A percentile compares a stretch with the other conserved stretches of the same genome.
Evolutionary conservation across 2,329 filamentous ascomycete species (phyloP).

Genomic region (Pseudocercospora fuligena): DNA sequence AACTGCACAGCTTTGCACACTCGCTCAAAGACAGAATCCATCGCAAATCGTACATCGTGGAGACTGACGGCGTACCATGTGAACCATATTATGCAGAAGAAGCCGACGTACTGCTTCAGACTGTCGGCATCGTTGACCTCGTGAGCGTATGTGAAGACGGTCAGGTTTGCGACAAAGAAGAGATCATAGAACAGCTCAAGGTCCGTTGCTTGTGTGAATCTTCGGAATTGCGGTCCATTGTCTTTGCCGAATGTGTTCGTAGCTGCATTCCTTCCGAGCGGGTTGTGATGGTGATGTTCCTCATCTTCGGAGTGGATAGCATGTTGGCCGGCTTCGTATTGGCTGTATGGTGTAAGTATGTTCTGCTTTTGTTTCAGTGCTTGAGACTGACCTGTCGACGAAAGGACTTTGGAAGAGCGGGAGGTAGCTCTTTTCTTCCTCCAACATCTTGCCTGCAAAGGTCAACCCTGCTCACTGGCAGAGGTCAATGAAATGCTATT

Average conservation of each 20-base stretch:
- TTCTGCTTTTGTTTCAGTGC: not conserved
- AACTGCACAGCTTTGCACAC: conserved; percentile 64
- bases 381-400: not conserved
- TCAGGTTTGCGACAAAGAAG: conserved; percentile 68
- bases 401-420: conserved; percentile 16
- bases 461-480: not conserved
- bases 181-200: conserved; percentile 65
- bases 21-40: conserved; percentile 68
- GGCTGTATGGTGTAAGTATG: not conserved
- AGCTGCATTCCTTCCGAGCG: not conserved
- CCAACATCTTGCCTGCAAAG: not conserved
- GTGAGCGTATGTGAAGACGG: conserved; percentile 64
- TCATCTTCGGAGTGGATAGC: not conserved
- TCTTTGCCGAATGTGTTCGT: conserved; percentile 16
- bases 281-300: conserved; percentile 7
- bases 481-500: not conserved
- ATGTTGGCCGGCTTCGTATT: conserved; percentile 5
- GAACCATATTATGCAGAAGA: conserved; percentile 64
- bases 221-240: conserved; percentile 43
- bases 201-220: conserved; percentile 56
- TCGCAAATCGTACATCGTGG: conserved; percentile 68
- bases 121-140: conserved; percentile 58
- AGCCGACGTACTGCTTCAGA: conserved; percentile 55
- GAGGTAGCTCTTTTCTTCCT: conserved; percentile 15
- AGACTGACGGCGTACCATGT: conserved; percentile 69